Conservation (phyloP, 768 basidiomycete genomes). For the Boletus reticuloceps region DNA sequence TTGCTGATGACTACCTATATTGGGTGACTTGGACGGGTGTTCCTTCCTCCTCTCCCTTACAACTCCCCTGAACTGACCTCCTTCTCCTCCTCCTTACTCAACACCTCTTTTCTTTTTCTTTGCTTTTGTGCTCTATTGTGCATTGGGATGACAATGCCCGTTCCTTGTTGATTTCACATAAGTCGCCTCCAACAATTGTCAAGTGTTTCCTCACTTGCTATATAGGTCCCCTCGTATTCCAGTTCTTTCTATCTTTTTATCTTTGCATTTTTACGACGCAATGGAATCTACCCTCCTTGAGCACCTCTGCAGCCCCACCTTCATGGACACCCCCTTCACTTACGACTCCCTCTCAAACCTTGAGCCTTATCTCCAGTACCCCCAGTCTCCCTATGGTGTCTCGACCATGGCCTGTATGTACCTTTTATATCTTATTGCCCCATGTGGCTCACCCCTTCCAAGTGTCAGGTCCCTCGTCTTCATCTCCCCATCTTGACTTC, state of each 20-base stretch:
- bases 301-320: conserved; percentile 48
- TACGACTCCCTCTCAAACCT: conserved; percentile 46
- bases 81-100: conserved; percentile 37
- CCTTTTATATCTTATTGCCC: not conserved
- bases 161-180: conserved; percentile 35
- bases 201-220: conserved; percentile 1
- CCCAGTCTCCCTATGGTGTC: conserved; percentile 63
- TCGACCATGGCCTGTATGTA: conserved; percentile 60
- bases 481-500: conserved; percentile 63
- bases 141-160: conserved; percentile 29
- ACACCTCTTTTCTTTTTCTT: conserved; percentile 34
- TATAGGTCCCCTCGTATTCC: conserved; percentile 32
- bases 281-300: conserved; percentile 53
- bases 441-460: conserved; percentile 9
- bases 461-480: conserved; percentile 52
- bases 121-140: conserved; percentile 34
- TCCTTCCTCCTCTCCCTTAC: conserved; percentile 29
- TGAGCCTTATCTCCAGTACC: conserved; percentile 66
- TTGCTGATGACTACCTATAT: no score
- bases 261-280: conserved; percentile 34
- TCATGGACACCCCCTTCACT: conserved; percentile 46
- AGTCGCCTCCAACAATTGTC: conserved; percentile 4
- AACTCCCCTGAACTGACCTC: conserved; percentile 15
- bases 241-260: conserved; percentile 34
- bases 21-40: conserved; percentile 4